Evolutionary conservation across 352 stramenopile species (phyloP).

Genomic region (Phytophthora gonapodyides): DNA sequence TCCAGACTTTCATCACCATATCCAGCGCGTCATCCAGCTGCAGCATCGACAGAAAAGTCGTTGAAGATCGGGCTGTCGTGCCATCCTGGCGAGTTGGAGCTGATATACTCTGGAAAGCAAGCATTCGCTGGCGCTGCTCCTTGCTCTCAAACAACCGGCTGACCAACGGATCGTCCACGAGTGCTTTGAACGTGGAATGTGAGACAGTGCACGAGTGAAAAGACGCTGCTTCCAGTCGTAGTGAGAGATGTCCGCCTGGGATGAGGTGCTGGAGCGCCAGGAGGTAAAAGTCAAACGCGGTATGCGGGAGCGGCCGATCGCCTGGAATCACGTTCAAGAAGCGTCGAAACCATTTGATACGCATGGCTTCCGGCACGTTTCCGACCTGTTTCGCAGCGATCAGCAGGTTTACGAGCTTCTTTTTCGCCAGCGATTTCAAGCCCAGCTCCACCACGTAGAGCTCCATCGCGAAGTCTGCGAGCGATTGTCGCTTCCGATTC

Average conservation of each 20-base stretch:
- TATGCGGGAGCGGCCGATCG: constrained; percentile 40
- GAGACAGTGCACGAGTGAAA: constrained; percentile 51
- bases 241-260: constrained; percentile 41
- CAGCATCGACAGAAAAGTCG: constrained; percentile 32
- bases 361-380: constrained; percentile 48
- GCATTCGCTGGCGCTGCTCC: constrained; percentile 51
- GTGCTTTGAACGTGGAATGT: constrained; percentile 40
- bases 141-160: constrained; percentile 50
- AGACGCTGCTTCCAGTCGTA: constrained; percentile 53
- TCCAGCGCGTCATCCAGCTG: constrained; percentile 75
- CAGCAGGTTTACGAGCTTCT: constrained; percentile 57
- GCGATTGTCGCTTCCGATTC: constrained; percentile 41
- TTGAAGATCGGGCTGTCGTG: constrained; percentile 12
- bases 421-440: constrained; percentile 60
- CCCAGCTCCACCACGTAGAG: constrained; percentile 68
- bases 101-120: constrained; percentile 34
- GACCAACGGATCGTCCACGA: constrained; percentile 54
- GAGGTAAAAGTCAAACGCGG: constrained; percentile 66
- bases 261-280: constrained; percentile 53
- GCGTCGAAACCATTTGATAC: constrained; percentile 69
- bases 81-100: constrained; percentile 17
- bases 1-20: constrained; percentile 72
- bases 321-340: constrained; percentile 50
- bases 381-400: constrained; percentile 45
- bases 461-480: constrained; percentile 62